Base-by-base conservation (phyloP, 1,139 yeast genomes). In the Lodderomyces parapsilosis region DNA sequence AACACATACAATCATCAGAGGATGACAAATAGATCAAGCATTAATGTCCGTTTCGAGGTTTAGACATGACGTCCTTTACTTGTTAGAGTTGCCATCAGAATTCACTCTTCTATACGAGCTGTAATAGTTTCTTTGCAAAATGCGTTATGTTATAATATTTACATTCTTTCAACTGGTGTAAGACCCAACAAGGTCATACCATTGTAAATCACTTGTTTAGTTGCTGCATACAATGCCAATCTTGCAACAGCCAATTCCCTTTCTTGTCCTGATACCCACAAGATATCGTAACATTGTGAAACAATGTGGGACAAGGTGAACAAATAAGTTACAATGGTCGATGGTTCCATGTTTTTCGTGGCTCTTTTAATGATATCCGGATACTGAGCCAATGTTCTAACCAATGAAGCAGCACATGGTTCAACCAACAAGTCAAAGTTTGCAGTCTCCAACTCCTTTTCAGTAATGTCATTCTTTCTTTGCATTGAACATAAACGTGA, bases 151-250 rank as follows among this genome's bases (percentile, higher is more conserved):
- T n/a, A n/a, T n/a, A n/a, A n/a, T 19, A 18, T 37, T 32, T 76
- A 93, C 99, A 93, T 93, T 81, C 99, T 86, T 60, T 93, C 96
- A 52, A 94, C 99, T 22, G 99, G 99, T 43, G 98, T 91, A 63
- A 94, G 78, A 47, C 97, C 96, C 60, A 94, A 75, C 61, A 94
- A 74, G 39, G 74, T 74, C 94, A 94, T 86, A 76, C 98, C 99
- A 61, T 91, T 91, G 71, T 76, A 75, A 57, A 94, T 76, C 19
- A 89, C 95, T 70, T 86, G 95, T 71, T 93, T 84, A 43, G 97
- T 96, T 52, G 96, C 76, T 49, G 86, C 77, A 67, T 91, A 94
- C 57, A 94, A 78, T 4, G 98, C 97, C 68, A 93, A 75, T 71
- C 99, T 87, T 34, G 99, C 97, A 47, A 79, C 67, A 43, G 98